phyloP scores from a whole-genome alignment of 1,284 basidiomycete genomes.

The Pisolithus thermaeus region DNA sequence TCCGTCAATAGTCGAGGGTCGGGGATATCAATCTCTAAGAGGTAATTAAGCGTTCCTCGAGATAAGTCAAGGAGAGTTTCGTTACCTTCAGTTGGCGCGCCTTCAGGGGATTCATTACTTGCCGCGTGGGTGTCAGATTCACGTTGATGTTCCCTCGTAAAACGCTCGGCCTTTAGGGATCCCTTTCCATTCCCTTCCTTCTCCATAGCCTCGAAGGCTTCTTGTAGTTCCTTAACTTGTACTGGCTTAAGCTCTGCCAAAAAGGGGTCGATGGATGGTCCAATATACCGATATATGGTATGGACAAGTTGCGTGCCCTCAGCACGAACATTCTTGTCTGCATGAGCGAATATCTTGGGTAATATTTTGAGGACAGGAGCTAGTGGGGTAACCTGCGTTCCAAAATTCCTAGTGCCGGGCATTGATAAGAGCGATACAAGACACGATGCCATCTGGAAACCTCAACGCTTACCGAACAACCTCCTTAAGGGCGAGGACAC shows the following conservation, averaged over 20 bases:
- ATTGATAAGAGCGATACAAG: not conserved
- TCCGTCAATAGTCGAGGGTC: constrained; percentile 86
- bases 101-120: constrained; percentile 34
- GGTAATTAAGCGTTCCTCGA: constrained; percentile 6
- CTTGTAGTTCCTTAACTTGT: constrained; percentile 95
- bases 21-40: constrained; percentile 43
- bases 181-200: constrained; percentile 81
- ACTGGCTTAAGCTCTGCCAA: constrained; percentile 94
- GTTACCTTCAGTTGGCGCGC: constrained; percentile 20
- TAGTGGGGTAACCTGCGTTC: constrained; percentile 72
- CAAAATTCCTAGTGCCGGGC: constrained; percentile 62
- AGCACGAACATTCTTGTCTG: constrained; percentile 92
- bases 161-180: constrained; percentile 69
- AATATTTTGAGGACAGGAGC: constrained; percentile 80
- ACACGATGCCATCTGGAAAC: not conserved
- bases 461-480: constrained; percentile 42
- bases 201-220: constrained; percentile 83
- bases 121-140: constrained; percentile 58
- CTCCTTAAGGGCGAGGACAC: constrained; percentile 78
- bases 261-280: constrained; percentile 82
- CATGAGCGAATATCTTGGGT: constrained; percentile 92
- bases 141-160: constrained; percentile 75
- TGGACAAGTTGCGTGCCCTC: constrained; percentile 82
- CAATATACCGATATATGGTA: constrained; percentile 84
- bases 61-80: constrained; percentile 16